Percentiles rank a stretch among this genome's conserved stretches.
phyloP scores from a whole-genome alignment of 805 yeast genomes.

The Saturnispora gosingensis region DNA sequence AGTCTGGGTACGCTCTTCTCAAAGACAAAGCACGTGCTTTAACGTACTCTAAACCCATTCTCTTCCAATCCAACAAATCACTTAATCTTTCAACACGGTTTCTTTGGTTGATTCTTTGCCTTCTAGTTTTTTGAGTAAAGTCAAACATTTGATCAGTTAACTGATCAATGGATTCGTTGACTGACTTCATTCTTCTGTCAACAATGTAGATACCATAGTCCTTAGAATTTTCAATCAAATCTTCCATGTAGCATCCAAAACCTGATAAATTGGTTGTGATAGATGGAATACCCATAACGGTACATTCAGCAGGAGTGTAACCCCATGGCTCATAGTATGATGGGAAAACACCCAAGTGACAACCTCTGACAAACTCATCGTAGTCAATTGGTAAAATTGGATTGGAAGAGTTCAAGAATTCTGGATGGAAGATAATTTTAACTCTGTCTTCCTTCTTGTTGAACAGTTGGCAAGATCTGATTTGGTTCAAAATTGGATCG shows the following conservation, averaged over 20 bases:
- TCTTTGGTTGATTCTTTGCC: slow-evolving; percentile 96
- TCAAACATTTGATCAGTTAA: slow-evolving; percentile 83
- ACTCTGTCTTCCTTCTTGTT: slow-evolving; percentile 86
- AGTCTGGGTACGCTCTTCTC: slow-evolving; percentile 88
- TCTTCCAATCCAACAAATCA: slow-evolving; percentile 91
- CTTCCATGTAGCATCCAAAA: slow-evolving; percentile 98
- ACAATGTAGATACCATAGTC: slow-evolving; percentile 97
- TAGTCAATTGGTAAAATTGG: slow-evolving; percentile 90
- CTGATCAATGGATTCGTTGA: slow-evolving; percentile 90
- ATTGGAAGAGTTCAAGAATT: slow-evolving; percentile 87
- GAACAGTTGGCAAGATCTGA: slow-evolving; percentile 84
- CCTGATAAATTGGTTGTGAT: slow-evolving; percentile 94
- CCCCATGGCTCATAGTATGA: slow-evolving; percentile 99
- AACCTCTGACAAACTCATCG: slow-evolving; percentile 96
- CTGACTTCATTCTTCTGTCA: slow-evolving; percentile 84
- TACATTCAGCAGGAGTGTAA: slow-evolving; percentile 97
- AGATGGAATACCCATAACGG: slow-evolving; percentile 98
- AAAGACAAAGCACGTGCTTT: slow-evolving; percentile 90
- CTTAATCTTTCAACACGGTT: slow-evolving; percentile 92
- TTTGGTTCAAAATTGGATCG: slow-evolving; percentile 87
- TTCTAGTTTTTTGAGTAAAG: slow-evolving; percentile 78
- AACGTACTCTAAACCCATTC: slow-evolving; percentile 95
- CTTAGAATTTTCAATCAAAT: slow-evolving; percentile 82
- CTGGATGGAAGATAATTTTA: slow-evolving; percentile 95
- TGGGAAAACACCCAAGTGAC: slow-evolving; percentile 97